These are phyloP conservation scores for Populus pruinosa DNA, from an alignment of 345 rosid genomes.

Conservation along the genomic window DNA sequence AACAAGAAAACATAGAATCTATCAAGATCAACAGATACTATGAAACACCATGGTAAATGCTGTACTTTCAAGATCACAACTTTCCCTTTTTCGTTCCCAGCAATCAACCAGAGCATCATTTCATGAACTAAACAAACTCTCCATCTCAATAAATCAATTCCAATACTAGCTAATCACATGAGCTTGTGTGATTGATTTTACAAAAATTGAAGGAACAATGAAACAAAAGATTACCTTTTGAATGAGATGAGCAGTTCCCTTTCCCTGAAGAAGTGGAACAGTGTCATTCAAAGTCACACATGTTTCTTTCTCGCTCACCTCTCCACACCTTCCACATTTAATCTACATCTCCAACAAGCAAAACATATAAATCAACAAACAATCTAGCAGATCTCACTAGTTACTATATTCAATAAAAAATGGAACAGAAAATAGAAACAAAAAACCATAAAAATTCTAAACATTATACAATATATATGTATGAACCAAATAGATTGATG, in stretches of 20 bases:
- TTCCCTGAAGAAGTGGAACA: constrained; percentile 47
- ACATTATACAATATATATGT: no score
- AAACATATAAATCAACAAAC: neutral
- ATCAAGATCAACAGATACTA: neutral
- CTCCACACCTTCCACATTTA: constrained; percentile 80
- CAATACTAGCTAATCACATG: neutral
- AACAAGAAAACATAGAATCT: neutral
- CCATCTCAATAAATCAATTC: neutral
- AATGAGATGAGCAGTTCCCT: constrained; percentile 68
- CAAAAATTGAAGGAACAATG: no score
- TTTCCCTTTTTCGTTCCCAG: neutral
- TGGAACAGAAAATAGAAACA: neutral
- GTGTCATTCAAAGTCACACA: constrained; percentile 66
- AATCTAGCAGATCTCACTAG: neutral
- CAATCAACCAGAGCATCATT: neutral
- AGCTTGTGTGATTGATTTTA: no score
- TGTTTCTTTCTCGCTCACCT: constrained; percentile 75
- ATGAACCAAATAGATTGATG: no score
- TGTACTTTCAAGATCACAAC: neutral
- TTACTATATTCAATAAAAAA: no score
- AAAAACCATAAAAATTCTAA: no score
- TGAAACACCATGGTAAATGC: no score
- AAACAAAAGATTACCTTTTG: constrained; percentile 54
- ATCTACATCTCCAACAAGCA: constrained; percentile 38
- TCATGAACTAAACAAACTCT: neutral